A percentile compares a stretch with the other conserved stretches of the same genome.
These are phyloP conservation scores for Catharanthus roseus DNA, from an alignment of 257 asterid species.

Conservation along the genomic window DNA sequence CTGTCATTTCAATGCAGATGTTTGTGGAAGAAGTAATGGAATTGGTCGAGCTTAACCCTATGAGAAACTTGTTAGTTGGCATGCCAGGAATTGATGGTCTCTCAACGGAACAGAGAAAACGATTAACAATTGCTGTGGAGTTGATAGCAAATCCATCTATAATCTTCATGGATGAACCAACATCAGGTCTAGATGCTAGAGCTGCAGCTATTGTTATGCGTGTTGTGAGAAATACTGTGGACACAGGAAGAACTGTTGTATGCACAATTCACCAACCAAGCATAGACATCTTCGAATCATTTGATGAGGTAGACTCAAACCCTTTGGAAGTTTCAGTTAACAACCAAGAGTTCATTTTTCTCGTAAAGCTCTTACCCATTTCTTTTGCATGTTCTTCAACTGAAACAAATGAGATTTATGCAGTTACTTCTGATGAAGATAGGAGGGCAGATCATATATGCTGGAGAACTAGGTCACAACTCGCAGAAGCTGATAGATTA, in stretches of 20 bases:
- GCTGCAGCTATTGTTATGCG: conserved; percentile 48
- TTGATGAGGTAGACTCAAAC: conserved; percentile 29
- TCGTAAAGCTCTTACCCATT: background rate
- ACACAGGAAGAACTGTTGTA: conserved; percentile 39
- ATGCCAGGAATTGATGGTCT: conserved; percentile 39
- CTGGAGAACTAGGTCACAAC: conserved; percentile 45
- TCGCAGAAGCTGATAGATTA: conserved; percentile 46
- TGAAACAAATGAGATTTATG: background rate
- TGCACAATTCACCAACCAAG: conserved; percentile 51
- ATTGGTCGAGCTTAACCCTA: conserved; percentile 34
- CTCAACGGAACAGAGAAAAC: conserved; percentile 40
- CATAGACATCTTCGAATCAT: conserved; percentile 44
- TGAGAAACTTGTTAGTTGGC: conserved; percentile 31
- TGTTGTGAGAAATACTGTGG: conserved; percentile 32
- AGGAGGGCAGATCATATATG: conserved; percentile 48
- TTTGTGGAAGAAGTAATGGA: conserved; percentile 37
- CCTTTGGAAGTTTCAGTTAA: background rate
- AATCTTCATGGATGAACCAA: conserved; percentile 49
- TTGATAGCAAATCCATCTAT: conserved; percentile 42
- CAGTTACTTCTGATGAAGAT: conserved; percentile 52
- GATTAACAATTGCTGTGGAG: conserved; percentile 41
- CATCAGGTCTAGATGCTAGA: conserved; percentile 46
- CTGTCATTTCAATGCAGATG: conserved; percentile 15
- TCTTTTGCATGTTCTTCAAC: background rate
- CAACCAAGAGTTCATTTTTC: background rate